Base-by-base conservation (phyloP, 1,284 basidiomycete species). In the Rhodotorula sp. region DNA sequence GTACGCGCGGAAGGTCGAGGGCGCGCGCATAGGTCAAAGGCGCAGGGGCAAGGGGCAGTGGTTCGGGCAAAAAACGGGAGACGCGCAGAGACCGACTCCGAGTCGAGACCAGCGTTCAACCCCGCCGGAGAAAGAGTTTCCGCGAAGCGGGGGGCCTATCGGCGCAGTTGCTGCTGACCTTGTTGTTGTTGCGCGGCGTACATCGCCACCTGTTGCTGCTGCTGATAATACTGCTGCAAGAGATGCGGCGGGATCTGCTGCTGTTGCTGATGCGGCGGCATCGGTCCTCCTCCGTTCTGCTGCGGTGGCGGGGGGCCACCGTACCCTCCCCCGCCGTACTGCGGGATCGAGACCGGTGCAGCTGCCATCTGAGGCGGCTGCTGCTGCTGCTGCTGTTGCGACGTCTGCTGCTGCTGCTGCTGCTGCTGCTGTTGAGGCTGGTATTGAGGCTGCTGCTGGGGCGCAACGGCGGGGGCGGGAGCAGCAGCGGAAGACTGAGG, bases 171-270 rank as follows among this genome's bases (percentile, higher is more conserved):
- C 47, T 52, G 45, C 61, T 60, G 61, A 60, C 62, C 61, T 31
- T 57, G 62, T 31, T n/a, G n/a, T 48, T 64, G 56, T 64, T 69
- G 63, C 28, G 50, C 50, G 19, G 62, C 61, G 49, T 62, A 49
- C 43, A 57, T 34, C 50, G 48, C 23, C 23, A 34, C 38, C 18
- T 31, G 21, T 49, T 62, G 65, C 60, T 73, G 68, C 50, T 66
- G 66, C 59, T 70, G 66, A 28, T 60, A 60, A 48, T 68, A 65
- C 71, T 69, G 67, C 52, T 66, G 60, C 23, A 66, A 12, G 28
- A 68, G 50, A 54, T 68, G 66, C 26, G 71, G 71, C 48, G 68
- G 68, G 50, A 62, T 57, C 59, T 67, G 67, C 60, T 38, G 48
- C 8, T 45, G 65, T 12, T 38, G 57, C 28, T 56, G 60, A 31